phyloP scores from a whole-genome alignment of 2,329 filamentous ascomycete species.

The Elsinoe perseae region DNA sequence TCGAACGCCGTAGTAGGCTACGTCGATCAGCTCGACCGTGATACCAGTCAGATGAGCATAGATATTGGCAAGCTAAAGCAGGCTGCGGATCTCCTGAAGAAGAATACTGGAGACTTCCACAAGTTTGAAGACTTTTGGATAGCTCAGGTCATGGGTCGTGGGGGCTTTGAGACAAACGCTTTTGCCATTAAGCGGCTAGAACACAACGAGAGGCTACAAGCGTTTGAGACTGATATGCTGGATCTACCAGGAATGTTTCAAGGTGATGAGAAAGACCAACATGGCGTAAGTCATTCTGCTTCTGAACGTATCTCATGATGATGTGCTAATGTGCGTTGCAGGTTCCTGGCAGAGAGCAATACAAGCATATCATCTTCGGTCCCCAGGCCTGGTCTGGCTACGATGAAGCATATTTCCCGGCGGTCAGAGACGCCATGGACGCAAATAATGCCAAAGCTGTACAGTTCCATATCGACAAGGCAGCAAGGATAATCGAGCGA shows the following conservation, averaged over 20 bases:
- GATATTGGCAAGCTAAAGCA: constrained; percentile 54
- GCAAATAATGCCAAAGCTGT: constrained; percentile 62
- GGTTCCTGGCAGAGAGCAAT: constrained; percentile 82
- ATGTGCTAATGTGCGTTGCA: constrained; percentile 32
- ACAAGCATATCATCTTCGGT: constrained; percentile 86
- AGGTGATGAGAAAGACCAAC: constrained; percentile 25
- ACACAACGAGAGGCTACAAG: constrained; percentile 71
- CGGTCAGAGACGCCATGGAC: constrained; percentile 73
- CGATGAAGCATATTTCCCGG: constrained; percentile 65
- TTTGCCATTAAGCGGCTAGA: constrained; percentile 60
- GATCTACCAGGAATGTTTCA: constrained; percentile 55
- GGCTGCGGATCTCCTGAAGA: constrained; percentile 54
- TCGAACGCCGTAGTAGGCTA: constrained; percentile 57
- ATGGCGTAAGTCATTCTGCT: constrained; percentile 56
- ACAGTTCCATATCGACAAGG: constrained; percentile 61
- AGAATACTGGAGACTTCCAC: constrained; percentile 57
- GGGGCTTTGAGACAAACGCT: constrained; percentile 66
- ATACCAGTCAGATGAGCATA: constrained; percentile 41
- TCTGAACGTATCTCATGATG: not conserved
- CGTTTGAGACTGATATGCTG: constrained; percentile 75
- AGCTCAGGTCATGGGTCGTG: constrained; percentile 55
- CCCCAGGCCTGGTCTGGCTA: constrained; percentile 69
- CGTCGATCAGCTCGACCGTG: constrained; percentile 58
- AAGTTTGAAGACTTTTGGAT: constrained; percentile 75
- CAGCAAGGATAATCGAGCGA: constrained; percentile 57